These are phyloP conservation scores for Alternaria gansuensis DNA, from an alignment of 2,329 filamentous ascomycete genomes.

Conservation along the genomic window DNA sequence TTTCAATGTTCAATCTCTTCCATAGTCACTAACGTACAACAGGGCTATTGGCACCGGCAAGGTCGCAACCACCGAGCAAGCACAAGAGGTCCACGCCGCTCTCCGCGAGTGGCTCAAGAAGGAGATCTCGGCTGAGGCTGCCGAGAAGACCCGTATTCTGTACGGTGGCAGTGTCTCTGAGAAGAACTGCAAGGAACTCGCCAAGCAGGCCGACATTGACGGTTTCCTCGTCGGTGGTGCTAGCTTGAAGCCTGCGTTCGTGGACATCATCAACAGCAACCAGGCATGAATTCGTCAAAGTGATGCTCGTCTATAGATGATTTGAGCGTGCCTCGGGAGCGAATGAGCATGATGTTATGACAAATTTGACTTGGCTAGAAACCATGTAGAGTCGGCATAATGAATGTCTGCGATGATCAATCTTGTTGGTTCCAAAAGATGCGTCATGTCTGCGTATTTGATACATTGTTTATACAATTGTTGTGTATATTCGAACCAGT, in stretches of 20 bases:
- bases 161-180: slow-evolving; percentile 97
- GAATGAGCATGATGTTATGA: slow-evolving; percentile 10
- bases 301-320: slow-evolving; percentile 50
- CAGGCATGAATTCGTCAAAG: slow-evolving; percentile 51
- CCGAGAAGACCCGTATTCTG: slow-evolving; percentile 89
- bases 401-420: slow-evolving; percentile 15
- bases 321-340: slow-evolving; percentile 3
- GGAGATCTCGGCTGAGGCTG: slow-evolving; percentile 77
- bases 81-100: slow-evolving; percentile 67
- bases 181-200: slow-evolving; percentile 96
- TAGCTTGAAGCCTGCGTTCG: slow-evolving; percentile 92
- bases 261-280: slow-evolving; percentile 74
- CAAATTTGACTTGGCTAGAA: slow-evolving; percentile 5
- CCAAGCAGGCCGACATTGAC: slow-evolving; percentile 93
- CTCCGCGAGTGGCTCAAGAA: slow-evolving; percentile 86
- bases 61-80: slow-evolving; percentile 55
- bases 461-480: slow-evolving; percentile 35
- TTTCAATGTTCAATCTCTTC: neutral
- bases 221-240: slow-evolving; percentile 97
- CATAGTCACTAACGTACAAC: slow-evolving; percentile 23
- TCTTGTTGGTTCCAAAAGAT: neutral
- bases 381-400: slow-evolving; percentile 13
- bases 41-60: slow-evolving; percentile 82
- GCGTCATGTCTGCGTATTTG: slow-evolving; percentile 10
- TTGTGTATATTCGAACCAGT: slow-evolving; percentile 21